Evolutionary conservation across 2,329 filamentous ascomycete genomes (phyloP).

Genomic region (Atkinsonella texensis): DNA sequence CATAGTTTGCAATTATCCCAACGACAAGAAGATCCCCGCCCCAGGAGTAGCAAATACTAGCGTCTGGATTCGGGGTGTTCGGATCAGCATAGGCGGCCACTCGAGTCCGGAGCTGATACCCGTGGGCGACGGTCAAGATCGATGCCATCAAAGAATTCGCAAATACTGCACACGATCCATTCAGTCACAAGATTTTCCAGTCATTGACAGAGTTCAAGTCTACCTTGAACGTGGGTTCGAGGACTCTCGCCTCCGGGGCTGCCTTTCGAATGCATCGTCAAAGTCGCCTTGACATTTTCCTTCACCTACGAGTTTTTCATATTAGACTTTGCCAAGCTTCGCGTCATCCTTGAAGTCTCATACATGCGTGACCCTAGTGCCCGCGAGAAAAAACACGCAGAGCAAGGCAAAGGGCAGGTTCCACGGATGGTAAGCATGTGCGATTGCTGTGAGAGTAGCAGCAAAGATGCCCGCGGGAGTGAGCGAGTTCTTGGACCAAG

Average conservation of each 20-base stretch:
- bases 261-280: conserved; percentile 70
- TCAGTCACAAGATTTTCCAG: not conserved
- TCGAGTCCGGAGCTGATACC: conserved; percentile 44
- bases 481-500: conserved; percentile 62
- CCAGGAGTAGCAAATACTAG: conserved; percentile 46
- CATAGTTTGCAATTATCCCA: conserved; percentile 72
- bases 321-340: not conserved
- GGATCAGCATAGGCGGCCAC: conserved; percentile 25
- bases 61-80: conserved; percentile 18
- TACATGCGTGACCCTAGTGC: conserved; percentile 74
- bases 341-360: conserved; percentile 6
- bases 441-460: conserved; percentile 60
- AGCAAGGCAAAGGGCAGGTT: conserved; percentile 80
- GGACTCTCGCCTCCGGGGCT: conserved; percentile 67
- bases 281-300: conserved; percentile 66
- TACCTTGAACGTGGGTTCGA: conserved; percentile 70
- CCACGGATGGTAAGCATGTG: conserved; percentile 89
- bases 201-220: not conserved
- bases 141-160: conserved; percentile 78
- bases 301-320: conserved; percentile 49
- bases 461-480: conserved; percentile 63
- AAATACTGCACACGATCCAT: conserved; percentile 41
- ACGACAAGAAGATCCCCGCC: conserved; percentile 50
- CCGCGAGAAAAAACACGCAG: conserved; percentile 74
- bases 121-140: conserved; percentile 46